Conservation (phyloP, 2,329 filamentous ascomycete genomes). For the Elsinoe necatrix region DNA sequence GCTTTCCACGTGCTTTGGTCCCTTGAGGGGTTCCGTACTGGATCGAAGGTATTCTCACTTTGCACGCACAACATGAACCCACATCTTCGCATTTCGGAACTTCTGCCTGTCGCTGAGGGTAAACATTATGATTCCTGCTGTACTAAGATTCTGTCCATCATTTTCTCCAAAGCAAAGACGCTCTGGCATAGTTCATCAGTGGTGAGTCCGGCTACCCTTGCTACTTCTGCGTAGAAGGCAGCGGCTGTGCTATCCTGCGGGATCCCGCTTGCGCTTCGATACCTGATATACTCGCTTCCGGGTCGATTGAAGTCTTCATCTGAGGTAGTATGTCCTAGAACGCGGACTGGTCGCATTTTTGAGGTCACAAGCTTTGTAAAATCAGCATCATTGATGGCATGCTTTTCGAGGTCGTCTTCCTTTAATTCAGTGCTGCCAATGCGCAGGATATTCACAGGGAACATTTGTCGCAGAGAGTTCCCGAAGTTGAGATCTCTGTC, state of each 20-base stretch:
- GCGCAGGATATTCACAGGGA: constrained; percentile 28
- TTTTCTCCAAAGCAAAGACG: not conserved
- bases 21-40: not conserved
- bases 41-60: no score
- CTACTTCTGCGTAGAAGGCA: not conserved
- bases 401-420: not conserved
- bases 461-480: constrained; percentile 34
- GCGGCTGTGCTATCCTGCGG: not conserved
- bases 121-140: not conserved
- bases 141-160: not conserved
- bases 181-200: not conserved
- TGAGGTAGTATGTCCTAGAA: constrained; percentile 31
- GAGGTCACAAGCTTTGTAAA: constrained; percentile 37
- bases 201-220: not conserved
- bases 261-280: constrained; percentile 41
- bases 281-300: constrained; percentile 44
- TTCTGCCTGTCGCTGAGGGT: no score
- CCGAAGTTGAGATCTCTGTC: constrained; percentile 33
- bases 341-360: constrained; percentile 32
- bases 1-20: constrained; percentile 1
- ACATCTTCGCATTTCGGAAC: not conserved
- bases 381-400: not conserved
- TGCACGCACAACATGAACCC: not conserved
- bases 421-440: not conserved
- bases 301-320: constrained; percentile 33